A percentile compares a stretch with the other conserved stretches of the same genome.
phyloP scores from a whole-genome alignment of 768 basidiomycete species.

The Boletus rex-veris region DNA sequence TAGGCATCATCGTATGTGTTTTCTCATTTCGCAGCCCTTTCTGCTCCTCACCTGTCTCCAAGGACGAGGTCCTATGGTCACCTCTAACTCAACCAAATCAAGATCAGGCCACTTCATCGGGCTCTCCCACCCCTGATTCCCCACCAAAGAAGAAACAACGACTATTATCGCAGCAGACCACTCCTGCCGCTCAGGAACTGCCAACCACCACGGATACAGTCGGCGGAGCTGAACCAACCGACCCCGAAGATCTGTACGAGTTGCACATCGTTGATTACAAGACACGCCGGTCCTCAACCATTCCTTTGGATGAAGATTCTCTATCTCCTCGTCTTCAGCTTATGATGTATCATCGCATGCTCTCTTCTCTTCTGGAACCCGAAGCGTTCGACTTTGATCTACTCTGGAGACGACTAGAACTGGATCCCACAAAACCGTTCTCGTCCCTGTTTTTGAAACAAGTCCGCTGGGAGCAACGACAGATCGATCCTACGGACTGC shows the following conservation, averaged over 20 bases:
- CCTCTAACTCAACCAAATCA: conserved; percentile 1
- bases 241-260: conserved; percentile 15
- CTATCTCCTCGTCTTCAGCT: conserved; percentile 63
- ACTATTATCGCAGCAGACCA: conserved; percentile 14
- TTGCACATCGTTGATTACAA: conserved; percentile 66
- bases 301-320: conserved; percentile 60
- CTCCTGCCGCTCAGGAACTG: neutral
- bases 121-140: conserved; percentile 16
- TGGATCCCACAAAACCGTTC: conserved; percentile 44
- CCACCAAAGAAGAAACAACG: conserved; percentile 30
- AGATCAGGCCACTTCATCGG: neutral
- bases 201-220: neutral
- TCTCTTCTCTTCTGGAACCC: conserved; percentile 48
- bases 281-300: conserved; percentile 46
- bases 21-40: neutral
- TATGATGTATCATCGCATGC: conserved; percentile 72
- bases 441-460: conserved; percentile 47
- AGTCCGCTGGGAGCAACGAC: conserved; percentile 17
- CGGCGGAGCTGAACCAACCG: neutral
- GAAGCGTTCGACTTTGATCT: conserved; percentile 45
- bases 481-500: conserved; percentile 15
- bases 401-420: conserved; percentile 48
- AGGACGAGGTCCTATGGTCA: conserved; percentile 51
- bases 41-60: conserved; percentile 1
- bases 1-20: conserved; percentile 67